Conservation (phyloP, 1,139 yeast species). For the Nakaseomyces glabratus region DNA sequence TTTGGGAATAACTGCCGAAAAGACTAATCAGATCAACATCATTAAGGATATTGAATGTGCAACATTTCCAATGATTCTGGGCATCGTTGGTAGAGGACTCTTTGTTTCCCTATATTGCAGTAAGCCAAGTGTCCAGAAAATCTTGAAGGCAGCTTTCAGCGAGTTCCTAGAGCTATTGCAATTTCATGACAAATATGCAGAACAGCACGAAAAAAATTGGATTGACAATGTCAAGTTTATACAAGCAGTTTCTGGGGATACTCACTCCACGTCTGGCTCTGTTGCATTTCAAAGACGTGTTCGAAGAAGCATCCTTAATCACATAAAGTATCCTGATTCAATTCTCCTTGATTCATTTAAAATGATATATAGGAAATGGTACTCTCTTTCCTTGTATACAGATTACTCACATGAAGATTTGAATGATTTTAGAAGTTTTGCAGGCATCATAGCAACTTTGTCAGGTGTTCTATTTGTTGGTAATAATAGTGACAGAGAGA, state of each 20-base stretch:
- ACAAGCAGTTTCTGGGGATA: constrained; percentile 44
- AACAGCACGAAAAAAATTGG: constrained; percentile 14
- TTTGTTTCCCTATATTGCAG: constrained; percentile 22
- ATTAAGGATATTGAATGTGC: constrained; percentile 16
- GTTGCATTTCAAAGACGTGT: constrained; percentile 68
- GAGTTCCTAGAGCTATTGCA: constrained; percentile 13
- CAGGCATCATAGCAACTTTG: constrained; percentile 53
- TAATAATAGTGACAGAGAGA: constrained; percentile 29
- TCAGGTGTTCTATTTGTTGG: constrained; percentile 45
- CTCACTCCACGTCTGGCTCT: constrained; percentile 57
- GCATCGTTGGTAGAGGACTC: constrained; percentile 24
- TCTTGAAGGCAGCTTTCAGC: constrained; percentile 12
- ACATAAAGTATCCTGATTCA: constrained; percentile 47
- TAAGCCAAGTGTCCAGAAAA: constrained; percentile 16
- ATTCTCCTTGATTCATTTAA: constrained; percentile 57
- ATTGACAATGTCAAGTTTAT: constrained; percentile 41
- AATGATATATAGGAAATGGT: constrained; percentile 51
- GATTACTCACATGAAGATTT: constrained; percentile 26
- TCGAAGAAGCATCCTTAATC: constrained; percentile 44
- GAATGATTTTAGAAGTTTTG: constrained; percentile 46
- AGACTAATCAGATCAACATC: constrained; percentile 10
- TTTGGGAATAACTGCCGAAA: constrained; percentile 16
- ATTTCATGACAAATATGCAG: constrained; percentile 15
- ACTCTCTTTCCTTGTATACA: constrained; percentile 25
- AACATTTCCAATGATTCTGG: constrained; percentile 21